Conservation (phyloP, 805 yeast genomes). For the Clavispora vitiphila region DNA sequence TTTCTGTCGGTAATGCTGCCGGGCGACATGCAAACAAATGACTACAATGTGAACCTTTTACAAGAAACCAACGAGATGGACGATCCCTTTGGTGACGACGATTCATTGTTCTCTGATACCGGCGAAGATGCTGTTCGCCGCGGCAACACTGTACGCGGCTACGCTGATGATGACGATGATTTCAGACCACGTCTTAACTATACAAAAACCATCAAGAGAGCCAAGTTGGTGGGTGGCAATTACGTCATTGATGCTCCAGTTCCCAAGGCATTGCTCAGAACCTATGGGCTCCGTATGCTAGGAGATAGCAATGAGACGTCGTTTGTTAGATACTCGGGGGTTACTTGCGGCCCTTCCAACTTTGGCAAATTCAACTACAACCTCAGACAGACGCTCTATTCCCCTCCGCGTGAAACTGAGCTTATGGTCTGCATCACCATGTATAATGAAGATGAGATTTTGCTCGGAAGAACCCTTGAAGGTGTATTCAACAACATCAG, state of each 20-base stretch:
- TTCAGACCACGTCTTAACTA: constrained; percentile 38
- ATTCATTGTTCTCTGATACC: constrained; percentile 37
- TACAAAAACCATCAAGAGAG: constrained; percentile 40
- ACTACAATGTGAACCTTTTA: constrained; percentile 36
- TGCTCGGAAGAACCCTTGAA: constrained; percentile 78
- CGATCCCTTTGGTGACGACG: constrained; percentile 43
- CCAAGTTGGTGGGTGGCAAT: constrained; percentile 50
- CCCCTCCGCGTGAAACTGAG: constrained; percentile 78
- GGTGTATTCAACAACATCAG: constrained; percentile 84
- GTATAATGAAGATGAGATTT: constrained; percentile 83
- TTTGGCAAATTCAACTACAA: constrained; percentile 61
- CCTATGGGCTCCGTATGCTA: constrained; percentile 19
- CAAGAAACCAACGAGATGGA: constrained; percentile 34
- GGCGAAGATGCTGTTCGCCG: constrained; percentile 34
- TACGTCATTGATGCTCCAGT: constrained; percentile 42
- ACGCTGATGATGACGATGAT: constrained; percentile 27
- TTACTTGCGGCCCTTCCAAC: constrained; percentile 83
- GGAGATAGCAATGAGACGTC: constrained; percentile 51
- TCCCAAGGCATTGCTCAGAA: constrained; percentile 32
- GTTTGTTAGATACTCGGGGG: constrained; percentile 90
- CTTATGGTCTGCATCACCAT: constrained; percentile 80
- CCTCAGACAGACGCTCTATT: constrained; percentile 77
- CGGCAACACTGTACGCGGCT: constrained; percentile 23
- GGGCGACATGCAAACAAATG: constrained; percentile 15
- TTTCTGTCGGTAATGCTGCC: constrained; percentile 1